Evolutionary conservation across 1,139 yeast species (phyloP), one percentile per base, ranked within the genome.

Genomic region (Geotrichum aggregatum): DNA sequence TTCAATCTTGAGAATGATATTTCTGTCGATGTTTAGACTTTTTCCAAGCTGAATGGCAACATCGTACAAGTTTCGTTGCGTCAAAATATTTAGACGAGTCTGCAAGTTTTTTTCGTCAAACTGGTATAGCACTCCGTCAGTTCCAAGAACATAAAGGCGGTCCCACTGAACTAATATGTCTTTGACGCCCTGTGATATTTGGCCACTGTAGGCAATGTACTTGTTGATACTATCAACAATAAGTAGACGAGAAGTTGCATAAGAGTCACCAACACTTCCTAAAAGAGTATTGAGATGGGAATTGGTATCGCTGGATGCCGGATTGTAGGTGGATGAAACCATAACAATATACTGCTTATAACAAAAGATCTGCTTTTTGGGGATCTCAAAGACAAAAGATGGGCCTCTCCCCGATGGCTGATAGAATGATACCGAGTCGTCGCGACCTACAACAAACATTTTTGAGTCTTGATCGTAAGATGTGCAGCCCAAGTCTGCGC

Each of bases 61-160:
- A 18, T 82, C 77, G 59, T 78, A 92, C 26, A 88, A 70, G 50
- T 87, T 86, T 48, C 94, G 74, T 57, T 83, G 85, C 19, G 83
- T 73, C 3, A 89, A 76, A 13, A 83, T 76, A 39, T 83, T 83
- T n/a, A 92, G 72, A 61, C 87, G 87, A 52, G 83, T 82, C 26
- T 77, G 73, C 5, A 84, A 66, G 0, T 83, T 72, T 62, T 84
- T 84, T 65, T 87, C 95, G 47, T 77, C 80, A 26, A 89, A 68
- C 56, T 76, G 77, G 63, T 84, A 83, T 5, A 92, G 70, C 4
- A 85, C 69, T 0, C 97, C 97, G 65, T 89, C 95, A 1, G 83
- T 72, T 1, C 89, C 80, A 14, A 91, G 68, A 14, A 87, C 70
- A 59, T 75, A 82, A 10, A 86, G 63, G 51, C 78, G 80, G 26